Base-by-base conservation (phyloP, 257 asterid species). In the Penstemon eatonii region DNA sequence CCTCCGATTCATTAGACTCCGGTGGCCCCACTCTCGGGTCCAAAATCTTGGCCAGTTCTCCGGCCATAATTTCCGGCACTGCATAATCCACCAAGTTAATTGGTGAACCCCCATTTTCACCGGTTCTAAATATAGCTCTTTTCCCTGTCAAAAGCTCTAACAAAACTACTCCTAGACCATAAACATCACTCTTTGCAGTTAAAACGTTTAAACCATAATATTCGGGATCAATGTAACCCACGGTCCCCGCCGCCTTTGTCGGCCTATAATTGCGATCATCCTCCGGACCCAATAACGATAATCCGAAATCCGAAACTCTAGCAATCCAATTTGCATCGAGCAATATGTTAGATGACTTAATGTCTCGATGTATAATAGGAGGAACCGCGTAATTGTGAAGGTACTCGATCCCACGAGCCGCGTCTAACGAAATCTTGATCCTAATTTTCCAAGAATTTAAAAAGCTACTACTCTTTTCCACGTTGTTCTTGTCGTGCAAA, bases 351-450 rank as follows among this genome's bases (percentile, higher is more conserved):
- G 98, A 92, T 0, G 98, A 85, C 80, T 92, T 92, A 44, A 92
- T 92, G 56, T 92, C 98, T 1, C 98, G 84, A 46, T 92, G 98
- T 42, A 92, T 92, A 39, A 92, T 89, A 0, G 96, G 94, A 0
- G 98, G 98, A 38, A 87, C 96, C 0, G 98, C 96, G 36, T 91
- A 91, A 44, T 78, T 84, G 60, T 92, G 98, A 3, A 92, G 87
- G 46, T 89, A 92, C 73, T 92, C 96, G 1, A 92, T 89, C 43
- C 96, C 98, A 8, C 96, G 90, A 5, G 98, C 92, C 0, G 96
- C 98, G 5, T 89, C 96, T 50, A 92, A 38, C 0, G 98, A 69
- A 55, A 89, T 76, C 77, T 87, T 89, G 72, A 89, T 87, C 86
- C 98, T 86, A 61, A 83, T 74, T 71, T 80, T 85, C 97, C 97